Evolutionary conservation across 306 rosid genomes (phyloP).

Genomic region (Glycine soja): DNA sequence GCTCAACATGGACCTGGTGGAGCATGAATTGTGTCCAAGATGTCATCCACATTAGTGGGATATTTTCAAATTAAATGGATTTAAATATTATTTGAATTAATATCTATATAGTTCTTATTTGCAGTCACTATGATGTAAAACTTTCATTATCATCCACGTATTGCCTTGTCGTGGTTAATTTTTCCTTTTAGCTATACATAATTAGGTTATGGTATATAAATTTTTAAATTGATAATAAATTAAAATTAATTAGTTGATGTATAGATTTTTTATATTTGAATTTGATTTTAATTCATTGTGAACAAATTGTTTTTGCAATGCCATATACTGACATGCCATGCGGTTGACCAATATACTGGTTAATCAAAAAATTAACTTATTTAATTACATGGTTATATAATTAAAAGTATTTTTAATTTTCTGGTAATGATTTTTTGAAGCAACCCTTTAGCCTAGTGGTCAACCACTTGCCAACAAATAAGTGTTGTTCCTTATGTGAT

Average conservation of each 20-base stretch:
- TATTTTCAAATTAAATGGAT: slow-evolving; percentile 3
- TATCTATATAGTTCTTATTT: no score
- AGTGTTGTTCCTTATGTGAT: not conserved
- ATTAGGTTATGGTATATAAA: not conserved
- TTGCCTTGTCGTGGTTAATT: not conserved
- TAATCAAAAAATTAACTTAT: not conserved
- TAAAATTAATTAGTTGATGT: not conserved
- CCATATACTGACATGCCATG: not conserved
- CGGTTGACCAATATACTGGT: not conserved
- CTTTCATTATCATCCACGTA: not conserved
- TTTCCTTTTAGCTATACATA: not conserved
- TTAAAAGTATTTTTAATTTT: not conserved
- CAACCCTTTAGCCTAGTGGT: not conserved
- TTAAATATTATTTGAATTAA: not conserved
- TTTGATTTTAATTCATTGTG: not conserved
- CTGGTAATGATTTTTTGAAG: not conserved
- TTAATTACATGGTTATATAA: not conserved
- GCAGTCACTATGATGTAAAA: not conserved
- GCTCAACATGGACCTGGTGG: slow-evolving; percentile 46
- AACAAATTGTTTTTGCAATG: not conserved
- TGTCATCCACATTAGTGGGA: slow-evolving; percentile 44
- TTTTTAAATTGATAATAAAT: not conserved
- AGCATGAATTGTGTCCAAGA: slow-evolving; percentile 44
- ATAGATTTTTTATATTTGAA: not conserved
- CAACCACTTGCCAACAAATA: slow-evolving; percentile 1